Evolutionary conservation across 148 eudicot species (phyloP).

Genomic region (Salicornia ramosissima): DNA sequence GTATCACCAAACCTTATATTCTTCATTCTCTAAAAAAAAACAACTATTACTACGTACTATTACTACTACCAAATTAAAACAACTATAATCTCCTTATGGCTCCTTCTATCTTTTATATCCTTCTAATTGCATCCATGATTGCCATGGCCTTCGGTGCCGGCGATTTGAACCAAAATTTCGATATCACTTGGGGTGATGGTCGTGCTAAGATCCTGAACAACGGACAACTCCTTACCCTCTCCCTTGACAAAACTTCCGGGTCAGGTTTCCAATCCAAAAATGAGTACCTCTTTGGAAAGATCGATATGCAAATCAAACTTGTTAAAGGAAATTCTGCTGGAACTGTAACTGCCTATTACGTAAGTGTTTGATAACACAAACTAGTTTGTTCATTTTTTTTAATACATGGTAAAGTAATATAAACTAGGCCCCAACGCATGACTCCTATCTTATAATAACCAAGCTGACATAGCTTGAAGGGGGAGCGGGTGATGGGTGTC

Average conservation of each 20-base stretch:
- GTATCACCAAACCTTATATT: not conserved
- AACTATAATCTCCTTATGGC: not conserved
- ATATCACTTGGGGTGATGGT: slow-evolving; percentile 33
- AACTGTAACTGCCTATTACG: slow-evolving; percentile 32
- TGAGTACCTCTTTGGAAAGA: slow-evolving; percentile 30
- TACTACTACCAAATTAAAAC: not conserved
- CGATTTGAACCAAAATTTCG: slow-evolving; percentile 23
- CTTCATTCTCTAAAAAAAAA: too few relatives aligned
- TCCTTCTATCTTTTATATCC: not conserved
- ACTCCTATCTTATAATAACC: too few relatives aligned
- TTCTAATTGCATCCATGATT: slow-evolving; percentile 18
- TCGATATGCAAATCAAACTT: slow-evolving; percentile 33
- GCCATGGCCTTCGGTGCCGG: slow-evolving; percentile 13
- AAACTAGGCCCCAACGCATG: too few relatives aligned
- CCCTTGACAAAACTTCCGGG: slow-evolving; percentile 27
- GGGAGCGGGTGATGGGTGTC: too few relatives aligned
- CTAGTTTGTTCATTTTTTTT: not conserved
- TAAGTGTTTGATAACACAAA: slow-evolving; percentile 9
- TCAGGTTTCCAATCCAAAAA: slow-evolving; percentile 32
- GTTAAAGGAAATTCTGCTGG: slow-evolving; percentile 37
- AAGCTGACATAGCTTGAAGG: too few relatives aligned
- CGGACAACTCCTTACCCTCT: slow-evolving; percentile 28
- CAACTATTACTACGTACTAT: not conserved
- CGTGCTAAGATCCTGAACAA: slow-evolving; percentile 28
- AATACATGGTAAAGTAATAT: too few relatives aligned